Evolutionary conservation across 805 yeast species (phyloP), one percentile per base, ranked within the genome.

Genomic region (Aciculoconidium aculeatum): DNA sequence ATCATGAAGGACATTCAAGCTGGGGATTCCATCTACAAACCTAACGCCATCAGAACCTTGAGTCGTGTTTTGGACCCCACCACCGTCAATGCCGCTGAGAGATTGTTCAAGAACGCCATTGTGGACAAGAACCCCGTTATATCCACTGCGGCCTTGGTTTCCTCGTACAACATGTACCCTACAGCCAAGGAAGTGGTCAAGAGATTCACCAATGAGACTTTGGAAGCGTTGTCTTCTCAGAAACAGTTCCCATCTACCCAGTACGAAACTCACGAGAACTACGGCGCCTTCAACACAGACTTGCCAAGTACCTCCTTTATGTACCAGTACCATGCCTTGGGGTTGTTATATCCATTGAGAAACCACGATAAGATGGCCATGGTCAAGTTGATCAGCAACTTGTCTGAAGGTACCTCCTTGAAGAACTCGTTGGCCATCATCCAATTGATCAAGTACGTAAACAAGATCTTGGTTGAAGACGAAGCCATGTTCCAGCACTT

Each of bases 1-100:
- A 88, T 92, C 51, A 92, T 92, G 96, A 88, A 88, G 61, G 98
- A 92, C 61, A 85, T 92, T 31, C 96, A 94, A 61, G 80, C 78
- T 42, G 90, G 90, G 34, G 94, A 85, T 36, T 65, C 75, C 40
- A 65, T 86, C 38, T 87, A 81, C 60, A 86, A 87, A 51, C 96
- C 98, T 33, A 82, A 92, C 53, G 97, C 98, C 14, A 81, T 92
- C 40, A 77, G 98, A 56, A 82, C 97, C 0, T 70, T 92, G 47
- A 77, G 88, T 12, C 75, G 94, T 41, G 95, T 92, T 20, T 70
- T 92, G 50, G 98, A 92, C 55, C 82, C 79, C 13, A 70, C 86
- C 17, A 88, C 95, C 7, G 94, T 94, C 26, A 88, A 86, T 45
- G 84, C 95, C 23, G 83, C 94, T 24, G 98, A 92, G 61, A 75